Base-by-base conservation (phyloP, 2,329 filamentous ascomycete species). In the Xylaria sp. region DNA sequence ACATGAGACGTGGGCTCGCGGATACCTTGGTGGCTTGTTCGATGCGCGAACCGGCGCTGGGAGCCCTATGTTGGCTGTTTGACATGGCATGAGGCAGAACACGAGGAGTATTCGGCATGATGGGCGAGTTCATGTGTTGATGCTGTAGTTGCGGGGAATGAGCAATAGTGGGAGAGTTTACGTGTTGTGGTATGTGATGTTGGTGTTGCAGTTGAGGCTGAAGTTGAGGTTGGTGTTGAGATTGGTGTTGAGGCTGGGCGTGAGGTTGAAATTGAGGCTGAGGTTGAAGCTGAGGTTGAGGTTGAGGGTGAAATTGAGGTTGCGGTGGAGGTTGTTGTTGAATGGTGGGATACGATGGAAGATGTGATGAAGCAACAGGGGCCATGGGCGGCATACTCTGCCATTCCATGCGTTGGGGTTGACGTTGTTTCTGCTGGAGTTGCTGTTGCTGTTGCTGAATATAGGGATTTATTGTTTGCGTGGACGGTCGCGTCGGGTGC, bases 401-500 rank as follows among this genome's bases (percentile, higher is more conserved):
- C 63, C 63, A 65, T 23, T 63, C 63, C 60, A 63, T 61, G 4
- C 49, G 49, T 19, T 61, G 58, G 9, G 49, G 30, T 53, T 73
- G 71, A 10, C 23, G 39, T 2, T 30, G 23, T 5, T 30, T 30
- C 23, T 39, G 39, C 1, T 52, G 48, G 1, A 58, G 59, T 50
- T 63, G 63, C 42, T 53, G 62, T 39, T 72, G 71, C 2, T 69
- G 69, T 52, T 71, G 72, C n/a, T 63, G 60, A 44, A 68, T 65
- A 63, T 74, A 72, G 23, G 72, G 68, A 47, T 54, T 37, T 69
- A 70, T 59, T 63, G 65, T 71, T 47, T 73, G 72, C 42, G 70
- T 66, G 16, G 75, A 71, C 50, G 76, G 77, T 51, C 72, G 70
- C 44, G 68, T 66, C 23, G 73, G 66, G n/a, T 71, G 70, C 57